Evolutionary conservation across 352 stramenopile species (phyloP), one percentile per base, ranked within the genome.

Genomic region (Globisporangium yorkense): DNA sequence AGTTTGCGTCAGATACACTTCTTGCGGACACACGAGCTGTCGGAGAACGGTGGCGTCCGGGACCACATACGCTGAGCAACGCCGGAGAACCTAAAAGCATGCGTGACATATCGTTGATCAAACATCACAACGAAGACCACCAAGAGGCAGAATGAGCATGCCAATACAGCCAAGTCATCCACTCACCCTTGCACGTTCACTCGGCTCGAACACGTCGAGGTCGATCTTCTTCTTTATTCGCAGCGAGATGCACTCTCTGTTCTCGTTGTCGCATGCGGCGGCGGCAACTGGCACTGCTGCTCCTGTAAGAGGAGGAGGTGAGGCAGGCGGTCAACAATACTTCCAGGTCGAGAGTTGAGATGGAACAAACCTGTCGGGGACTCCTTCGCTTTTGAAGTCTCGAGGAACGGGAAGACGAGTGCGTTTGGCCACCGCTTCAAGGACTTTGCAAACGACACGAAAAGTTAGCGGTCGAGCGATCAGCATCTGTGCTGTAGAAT

Each of bases 361-460:
- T 21, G 6, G 33, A 16, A 47, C 43, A 20, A 44, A 67, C 45
- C n/a, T 49, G 18, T n/a, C 13, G 24, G 71, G 47, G 49, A 60
- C 65, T 67, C 56, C 49, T 57, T 56, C 21, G 56, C 48, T 63
- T 48, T 47, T 16, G 72, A 53, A 5, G 69, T 53, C 50, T 88
- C 72, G 27, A 88, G 53, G 46, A 92, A 93, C 24, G 81, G 81
- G 63, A 92, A 92, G 3, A 95, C 63, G 41, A 91, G 62, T 13
- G 83, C 84, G 39, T 91, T 92, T 13, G 85, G 85, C 85, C 85
- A 95, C 46, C 74, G 71, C 41, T 74, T 88, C 51, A 95, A 59
- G 3, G 81, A 77, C 72, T 90, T 43, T 56, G 21, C 54, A n/a
- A 5, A 21, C 43, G 29, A 12, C 52, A 21, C 31, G 15, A 27